Conservation (phyloP, 257 asterid species). For the Lithospermum erythrorhizon region DNA sequence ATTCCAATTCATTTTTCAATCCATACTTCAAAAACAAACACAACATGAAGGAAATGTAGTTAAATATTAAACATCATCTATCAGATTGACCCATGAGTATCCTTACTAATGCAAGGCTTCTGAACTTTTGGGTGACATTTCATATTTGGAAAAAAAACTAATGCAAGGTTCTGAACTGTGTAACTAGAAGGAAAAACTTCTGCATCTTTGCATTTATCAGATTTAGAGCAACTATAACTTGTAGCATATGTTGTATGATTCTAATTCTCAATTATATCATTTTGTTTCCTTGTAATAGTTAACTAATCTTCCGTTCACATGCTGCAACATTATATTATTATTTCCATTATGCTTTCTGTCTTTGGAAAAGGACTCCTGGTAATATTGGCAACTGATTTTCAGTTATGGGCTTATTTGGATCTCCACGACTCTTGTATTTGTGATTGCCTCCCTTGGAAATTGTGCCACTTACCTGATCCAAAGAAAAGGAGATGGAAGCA, state of each 20-base stretch:
- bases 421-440: slow-evolving; percentile 84
- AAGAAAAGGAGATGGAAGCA: slow-evolving; percentile 34
- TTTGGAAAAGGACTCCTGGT: background rate
- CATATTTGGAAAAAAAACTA: too few relatives aligned
- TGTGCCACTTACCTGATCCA: slow-evolving; percentile 76
- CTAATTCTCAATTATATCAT: too few relatives aligned
- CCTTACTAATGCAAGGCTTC: too few relatives aligned
- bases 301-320: too few relatives aligned
- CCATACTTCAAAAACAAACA: too few relatives aligned
- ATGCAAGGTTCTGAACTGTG: too few relatives aligned
- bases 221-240: background rate
- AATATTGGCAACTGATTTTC: slow-evolving; percentile 15
- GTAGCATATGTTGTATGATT: background rate
- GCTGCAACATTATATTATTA: background rate
- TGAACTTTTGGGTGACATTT: too few relatives aligned
- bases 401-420: slow-evolving; percentile 95
- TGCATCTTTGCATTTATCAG: background rate
- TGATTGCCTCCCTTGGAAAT: slow-evolving; percentile 72
- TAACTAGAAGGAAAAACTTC: background rate
- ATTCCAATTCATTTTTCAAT: too few relatives aligned
- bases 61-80: too few relatives aligned
- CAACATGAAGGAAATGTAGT: too few relatives aligned
- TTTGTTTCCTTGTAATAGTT: too few relatives aligned
- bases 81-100: too few relatives aligned
- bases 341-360: slow-evolving; percentile 1